These are phyloP conservation scores for Globisporangium recalcitrans DNA, from an alignment of 352 stramenopile genomes.

Conservation along the genomic window DNA sequence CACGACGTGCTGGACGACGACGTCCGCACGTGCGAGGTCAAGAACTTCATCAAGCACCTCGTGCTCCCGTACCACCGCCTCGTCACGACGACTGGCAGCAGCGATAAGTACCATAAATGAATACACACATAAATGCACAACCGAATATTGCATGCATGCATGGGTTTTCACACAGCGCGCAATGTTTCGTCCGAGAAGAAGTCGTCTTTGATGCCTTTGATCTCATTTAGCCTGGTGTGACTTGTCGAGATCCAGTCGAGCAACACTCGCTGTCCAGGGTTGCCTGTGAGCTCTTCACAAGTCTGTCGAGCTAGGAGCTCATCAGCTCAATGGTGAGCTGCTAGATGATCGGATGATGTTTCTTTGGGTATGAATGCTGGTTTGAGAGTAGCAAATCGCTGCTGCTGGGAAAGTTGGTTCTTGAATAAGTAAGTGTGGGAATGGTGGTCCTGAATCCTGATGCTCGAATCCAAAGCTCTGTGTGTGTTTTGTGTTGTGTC, in stretches of 20 bases:
- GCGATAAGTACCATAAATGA: background rate
- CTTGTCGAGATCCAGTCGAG: background rate
- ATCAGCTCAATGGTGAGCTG: no score
- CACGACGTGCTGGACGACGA: conserved; percentile 63
- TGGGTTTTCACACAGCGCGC: no score
- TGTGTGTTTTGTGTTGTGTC: background rate
- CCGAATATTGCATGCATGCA: background rate
- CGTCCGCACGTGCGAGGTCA: conserved; percentile 58
- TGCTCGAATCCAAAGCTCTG: background rate
- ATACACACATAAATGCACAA: background rate
- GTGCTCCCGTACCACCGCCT: conserved; percentile 51
- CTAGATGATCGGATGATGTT: no score
- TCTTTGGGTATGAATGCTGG: background rate
- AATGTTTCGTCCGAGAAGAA: no score
- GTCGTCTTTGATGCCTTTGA: background rate
- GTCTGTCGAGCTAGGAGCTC: no score
- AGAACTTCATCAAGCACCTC: conserved; percentile 71
- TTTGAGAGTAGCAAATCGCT: background rate
- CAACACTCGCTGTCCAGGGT: background rate
- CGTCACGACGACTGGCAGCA: background rate
- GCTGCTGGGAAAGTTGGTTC: no score
- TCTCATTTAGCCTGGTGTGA: background rate
- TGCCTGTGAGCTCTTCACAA: no score
- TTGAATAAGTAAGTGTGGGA: background rate
- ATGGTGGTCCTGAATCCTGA: no score